Evolutionary conservation across 2,329 filamentous ascomycete genomes (phyloP).

Genomic region (Phialophora chinensis): DNA sequence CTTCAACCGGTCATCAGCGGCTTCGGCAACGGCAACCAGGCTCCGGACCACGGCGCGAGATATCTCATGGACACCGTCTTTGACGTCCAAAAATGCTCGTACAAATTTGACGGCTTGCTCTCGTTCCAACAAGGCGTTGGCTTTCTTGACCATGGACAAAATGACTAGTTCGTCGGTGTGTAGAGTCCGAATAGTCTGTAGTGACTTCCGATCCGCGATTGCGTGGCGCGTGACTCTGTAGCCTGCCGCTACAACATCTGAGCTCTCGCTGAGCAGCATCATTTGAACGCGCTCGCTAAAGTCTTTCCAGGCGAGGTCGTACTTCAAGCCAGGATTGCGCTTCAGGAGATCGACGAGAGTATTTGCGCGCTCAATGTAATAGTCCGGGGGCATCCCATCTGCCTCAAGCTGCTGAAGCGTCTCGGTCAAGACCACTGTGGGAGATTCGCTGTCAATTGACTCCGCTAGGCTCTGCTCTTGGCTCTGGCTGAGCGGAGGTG

Average conservation of each 20-base stretch:
- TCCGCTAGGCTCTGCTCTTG: conserved; percentile 65
- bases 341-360: conserved; percentile 96
- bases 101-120: conserved; percentile 98
- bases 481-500: conserved; percentile 53
- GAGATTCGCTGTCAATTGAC: conserved; percentile 72
- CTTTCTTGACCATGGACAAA: conserved; percentile 89
- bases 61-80: conserved; percentile 85
- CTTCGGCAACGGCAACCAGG: conserved; percentile 87
- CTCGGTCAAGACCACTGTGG: conserved; percentile 88
- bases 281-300: conserved; percentile 93
- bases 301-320: conserved; percentile 93
- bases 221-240: conserved; percentile 94
- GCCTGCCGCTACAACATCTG: conserved; percentile 92
- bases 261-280: conserved; percentile 93
- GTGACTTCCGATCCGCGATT: conserved; percentile 86
- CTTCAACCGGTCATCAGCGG: conserved; percentile 80
- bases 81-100: conserved; percentile 91
- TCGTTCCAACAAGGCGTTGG: conserved; percentile 94
- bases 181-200: conserved; percentile 83
- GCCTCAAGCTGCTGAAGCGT: conserved; percentile 87
- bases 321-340: conserved; percentile 88
- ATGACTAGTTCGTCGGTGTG: conserved; percentile 95
- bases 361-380: conserved; percentile 93
- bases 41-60: conserved; percentile 86
- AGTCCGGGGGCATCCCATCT: conserved; percentile 86